Conservation (phyloP, 495 filamentous ascomycete genomes). For the Penicillium flavigenum region DNA sequence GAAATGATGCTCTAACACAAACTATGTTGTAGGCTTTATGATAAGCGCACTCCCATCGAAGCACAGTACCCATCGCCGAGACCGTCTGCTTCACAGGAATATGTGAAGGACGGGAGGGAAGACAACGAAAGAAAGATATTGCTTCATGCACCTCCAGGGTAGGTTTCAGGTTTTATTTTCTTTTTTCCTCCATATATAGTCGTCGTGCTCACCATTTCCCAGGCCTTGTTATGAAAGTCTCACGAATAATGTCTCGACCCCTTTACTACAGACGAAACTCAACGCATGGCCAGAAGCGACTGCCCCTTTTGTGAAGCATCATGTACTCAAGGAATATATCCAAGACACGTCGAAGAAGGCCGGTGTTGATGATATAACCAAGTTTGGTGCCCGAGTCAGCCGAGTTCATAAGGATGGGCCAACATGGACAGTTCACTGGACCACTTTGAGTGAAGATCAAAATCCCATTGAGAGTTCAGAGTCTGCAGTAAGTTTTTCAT, state of each 20-base stretch:
- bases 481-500: constrained; percentile 15
- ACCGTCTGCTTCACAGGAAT: constrained; percentile 41
- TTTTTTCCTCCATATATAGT: neutral
- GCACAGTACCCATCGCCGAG: constrained; percentile 54
- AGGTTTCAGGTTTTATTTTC: neutral
- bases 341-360: constrained; percentile 52
- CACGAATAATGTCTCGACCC: constrained; percentile 64
- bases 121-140: constrained; percentile 29
- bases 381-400: constrained; percentile 58
- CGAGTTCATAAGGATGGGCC: constrained; percentile 46
- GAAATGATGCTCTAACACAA: neutral
- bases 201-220: constrained; percentile 8
- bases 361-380: constrained; percentile 48
- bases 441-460: constrained; percentile 28
- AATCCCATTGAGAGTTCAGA: constrained; percentile 26
- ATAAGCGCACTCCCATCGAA: constrained; percentile 57
- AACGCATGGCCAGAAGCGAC: constrained; percentile 60
- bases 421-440: constrained; percentile 52
- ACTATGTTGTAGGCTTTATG: constrained; percentile 47
- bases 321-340: constrained; percentile 57
- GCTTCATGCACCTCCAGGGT: constrained; percentile 54
- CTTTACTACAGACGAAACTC: constrained; percentile 57
- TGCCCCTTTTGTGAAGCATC: constrained; percentile 54
- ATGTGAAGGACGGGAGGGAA: constrained; percentile 24
- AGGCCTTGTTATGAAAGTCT: constrained; percentile 60